Percentiles rank a stretch among this genome's conserved stretches.
These are phyloP conservation scores for Monosporozyma aerobia DNA, from an alignment of 805 yeast genomes.

Conservation along the genomic window DNA sequence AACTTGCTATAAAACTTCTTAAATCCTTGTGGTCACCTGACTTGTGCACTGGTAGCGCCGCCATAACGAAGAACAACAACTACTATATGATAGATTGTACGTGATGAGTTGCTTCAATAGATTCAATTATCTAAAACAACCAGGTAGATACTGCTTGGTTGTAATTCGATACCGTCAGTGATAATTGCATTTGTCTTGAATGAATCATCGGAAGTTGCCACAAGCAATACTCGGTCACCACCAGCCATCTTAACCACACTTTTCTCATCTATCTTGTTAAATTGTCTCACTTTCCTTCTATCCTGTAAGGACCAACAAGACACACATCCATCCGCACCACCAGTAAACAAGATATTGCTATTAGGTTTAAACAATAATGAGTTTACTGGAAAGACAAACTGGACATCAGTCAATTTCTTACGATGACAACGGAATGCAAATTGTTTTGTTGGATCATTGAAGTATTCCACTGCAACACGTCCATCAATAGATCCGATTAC, in stretches of 20 bases:
- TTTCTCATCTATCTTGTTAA: constrained; percentile 41
- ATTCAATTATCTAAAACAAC: not conserved
- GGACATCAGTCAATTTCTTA: constrained; percentile 35
- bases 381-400: constrained; percentile 67
- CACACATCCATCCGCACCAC: constrained; percentile 85
- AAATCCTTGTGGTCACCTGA: not conserved
- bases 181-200: constrained; percentile 33
- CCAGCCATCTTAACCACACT: constrained; percentile 36
- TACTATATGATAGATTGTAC: not conserved
- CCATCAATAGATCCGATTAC: constrained; percentile 76
- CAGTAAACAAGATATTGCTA: constrained; percentile 73
- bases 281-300: constrained; percentile 65
- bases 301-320: constrained; percentile 86
- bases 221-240: constrained; percentile 27
- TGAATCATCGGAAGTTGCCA: constrained; percentile 43
- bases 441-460: constrained; percentile 38
- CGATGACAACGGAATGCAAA: constrained; percentile 84
- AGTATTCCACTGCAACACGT: constrained; percentile 63
- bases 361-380: constrained; percentile 68
- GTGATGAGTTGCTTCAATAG: not conserved
- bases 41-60: not conserved
- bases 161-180: constrained; percentile 12
- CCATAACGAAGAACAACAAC: not conserved
- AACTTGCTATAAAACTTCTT: not conserved
- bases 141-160: constrained; percentile 21